A percentile compares a stretch with the other conserved stretches of the same genome.
These are phyloP conservation scores for Boechera divaricarpa DNA, from an alignment of 345 rosid genomes.

Conservation along the genomic window DNA sequence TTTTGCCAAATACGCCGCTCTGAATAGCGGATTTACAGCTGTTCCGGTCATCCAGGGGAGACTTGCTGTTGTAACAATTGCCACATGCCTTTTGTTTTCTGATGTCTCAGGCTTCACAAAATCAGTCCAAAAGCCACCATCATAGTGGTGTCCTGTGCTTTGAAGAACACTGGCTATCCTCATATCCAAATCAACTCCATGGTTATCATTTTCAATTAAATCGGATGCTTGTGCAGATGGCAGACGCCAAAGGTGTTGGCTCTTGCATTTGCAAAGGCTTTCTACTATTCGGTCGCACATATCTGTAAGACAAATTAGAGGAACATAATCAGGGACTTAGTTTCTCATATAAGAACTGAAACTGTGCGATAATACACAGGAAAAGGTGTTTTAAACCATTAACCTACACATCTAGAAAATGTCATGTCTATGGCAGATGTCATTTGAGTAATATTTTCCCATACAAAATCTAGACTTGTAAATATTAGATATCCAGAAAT, in stretches of 20 bases:
- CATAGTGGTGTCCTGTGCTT: constrained; percentile 93
- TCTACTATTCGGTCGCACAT: constrained; percentile 83
- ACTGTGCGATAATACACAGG: constrained; percentile 2
- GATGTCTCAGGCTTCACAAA: constrained; percentile 55
- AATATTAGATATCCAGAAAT: not conserved
- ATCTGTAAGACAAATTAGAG: constrained; percentile 56
- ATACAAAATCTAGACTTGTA: constrained; percentile 10
- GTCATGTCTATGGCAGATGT: constrained; percentile 4
- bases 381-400: constrained; percentile 13
- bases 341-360: constrained; percentile 8
- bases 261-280: constrained; percentile 80
- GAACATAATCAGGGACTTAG: constrained; percentile 15
- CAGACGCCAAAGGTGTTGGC: constrained; percentile 61
- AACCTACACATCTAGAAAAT: constrained; percentile 10
- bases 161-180: constrained; percentile 93
- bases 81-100: constrained; percentile 82
- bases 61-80: constrained; percentile 96
- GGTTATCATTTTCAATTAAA: constrained; percentile 57
- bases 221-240: constrained; percentile 69
- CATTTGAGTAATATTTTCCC: constrained; percentile 5
- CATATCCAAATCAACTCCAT: constrained; percentile 72
- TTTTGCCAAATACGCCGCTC: constrained; percentile 90
- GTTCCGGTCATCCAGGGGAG: constrained; percentile 99
- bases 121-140: constrained; percentile 92
- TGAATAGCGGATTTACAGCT: constrained; percentile 93